phyloP scores from a whole-genome alignment of 768 basidiomycete species.

The Lentinus brumalis region DNA sequence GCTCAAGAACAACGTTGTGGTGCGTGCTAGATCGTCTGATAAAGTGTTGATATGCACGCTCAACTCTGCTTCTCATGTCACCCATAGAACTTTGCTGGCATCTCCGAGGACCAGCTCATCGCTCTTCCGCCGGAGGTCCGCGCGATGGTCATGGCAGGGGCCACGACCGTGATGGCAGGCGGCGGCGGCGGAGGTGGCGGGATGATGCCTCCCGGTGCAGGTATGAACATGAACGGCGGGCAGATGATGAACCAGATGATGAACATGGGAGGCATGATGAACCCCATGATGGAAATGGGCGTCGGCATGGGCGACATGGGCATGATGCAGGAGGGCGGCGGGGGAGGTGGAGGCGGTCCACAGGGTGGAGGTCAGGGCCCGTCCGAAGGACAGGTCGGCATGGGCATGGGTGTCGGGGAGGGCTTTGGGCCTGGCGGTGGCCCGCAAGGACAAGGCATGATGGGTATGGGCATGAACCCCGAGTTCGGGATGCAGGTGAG shows the following conservation, averaged over 20 bases:
- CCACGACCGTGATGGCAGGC: constrained; percentile 73
- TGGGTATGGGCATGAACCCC: constrained; percentile 69
- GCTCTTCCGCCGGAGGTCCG: constrained; percentile 80
- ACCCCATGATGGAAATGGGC: constrained; percentile 80
- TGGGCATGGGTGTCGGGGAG: constrained; percentile 35
- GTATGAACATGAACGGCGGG: constrained; percentile 36
- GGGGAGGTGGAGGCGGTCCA: constrained; percentile 23
- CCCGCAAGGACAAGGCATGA: constrained; percentile 55
- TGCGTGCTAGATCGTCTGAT: constrained; percentile 39
- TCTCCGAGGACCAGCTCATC: constrained; percentile 80
- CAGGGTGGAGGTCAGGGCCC: constrained; percentile 24
- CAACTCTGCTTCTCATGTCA: too few species aligned
- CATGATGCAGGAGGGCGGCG: constrained; percentile 27
- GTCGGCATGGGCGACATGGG: constrained; percentile 62
- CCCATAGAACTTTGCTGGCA: constrained; percentile 74
- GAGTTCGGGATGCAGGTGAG: constrained; percentile 79
- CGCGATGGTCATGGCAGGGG: constrained; percentile 85
- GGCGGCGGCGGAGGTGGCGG: constrained; percentile 44
- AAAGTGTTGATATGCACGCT: neutral
- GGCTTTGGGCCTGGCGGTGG: constrained; percentile 37
- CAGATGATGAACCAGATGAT: constrained; percentile 40
- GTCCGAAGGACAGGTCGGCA: constrained; percentile 33
- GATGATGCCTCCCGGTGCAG: constrained; percentile 32
- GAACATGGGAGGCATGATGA: constrained; percentile 43
- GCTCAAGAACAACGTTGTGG: constrained; percentile 81